Percentiles rank a stretch among this genome's conserved stretches.
These are phyloP conservation scores for Zygosaccharomyces kombuchaensis DNA, from an alignment of 805 yeast genomes.

Conservation along the genomic window DNA sequence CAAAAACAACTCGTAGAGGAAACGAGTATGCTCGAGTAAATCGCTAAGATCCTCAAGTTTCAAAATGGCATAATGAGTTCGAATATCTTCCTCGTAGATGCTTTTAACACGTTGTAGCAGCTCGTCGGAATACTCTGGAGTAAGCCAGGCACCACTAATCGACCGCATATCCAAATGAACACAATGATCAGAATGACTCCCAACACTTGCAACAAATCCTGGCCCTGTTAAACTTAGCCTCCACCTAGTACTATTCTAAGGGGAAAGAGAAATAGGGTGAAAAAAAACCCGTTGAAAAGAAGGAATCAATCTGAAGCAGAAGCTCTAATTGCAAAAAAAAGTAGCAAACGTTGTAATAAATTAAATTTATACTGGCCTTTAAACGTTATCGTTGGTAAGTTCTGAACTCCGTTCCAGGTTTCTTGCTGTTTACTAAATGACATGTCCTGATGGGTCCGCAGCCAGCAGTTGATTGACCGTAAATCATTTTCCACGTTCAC, in stretches of 20 bases:
- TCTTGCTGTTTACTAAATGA: not conserved
- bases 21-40: slow-evolving; percentile 37
- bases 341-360: not conserved
- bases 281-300: not conserved
- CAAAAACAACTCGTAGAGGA: slow-evolving; percentile 34
- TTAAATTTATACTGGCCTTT: not conserved
- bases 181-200: not conserved
- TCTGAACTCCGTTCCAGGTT: not conserved
- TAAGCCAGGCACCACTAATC: slow-evolving; percentile 17
- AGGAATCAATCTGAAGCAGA: no score
- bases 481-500: not conserved
- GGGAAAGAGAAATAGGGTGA: not conserved
- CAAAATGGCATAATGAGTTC: slow-evolving; percentile 30
- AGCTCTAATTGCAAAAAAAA: no score
- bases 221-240: not conserved
- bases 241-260: not conserved
- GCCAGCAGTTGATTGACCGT: slow-evolving; percentile 1
- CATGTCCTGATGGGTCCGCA: not conserved
- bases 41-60: slow-evolving; percentile 36
- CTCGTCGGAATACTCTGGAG: slow-evolving; percentile 41
- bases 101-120: slow-evolving; percentile 29
- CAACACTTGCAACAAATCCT: not conserved
- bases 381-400: not conserved
- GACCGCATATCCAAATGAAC: not conserved
- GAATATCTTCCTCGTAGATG: slow-evolving; percentile 36